Conservation (phyloP, 1,284 basidiomycete genomes). For the Psilocybe mexicana region DNA sequence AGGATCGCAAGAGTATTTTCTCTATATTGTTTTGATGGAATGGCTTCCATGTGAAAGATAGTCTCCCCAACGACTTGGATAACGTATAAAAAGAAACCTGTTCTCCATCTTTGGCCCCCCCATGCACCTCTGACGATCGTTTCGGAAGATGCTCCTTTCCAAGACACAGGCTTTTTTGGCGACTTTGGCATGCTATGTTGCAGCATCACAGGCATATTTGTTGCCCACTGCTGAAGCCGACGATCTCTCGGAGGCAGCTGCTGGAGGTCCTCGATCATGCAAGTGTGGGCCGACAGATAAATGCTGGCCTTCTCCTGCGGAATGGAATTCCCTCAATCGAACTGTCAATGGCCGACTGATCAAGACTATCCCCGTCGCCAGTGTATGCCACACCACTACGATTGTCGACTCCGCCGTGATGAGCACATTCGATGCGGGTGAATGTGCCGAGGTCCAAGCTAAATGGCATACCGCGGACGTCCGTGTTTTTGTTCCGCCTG, state of each 20-base stretch:
- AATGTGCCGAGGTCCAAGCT: neutral
- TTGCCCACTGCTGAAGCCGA: neutral
- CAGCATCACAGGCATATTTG: neutral
- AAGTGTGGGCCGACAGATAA: neutral
- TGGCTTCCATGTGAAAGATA: too few relatives aligned
- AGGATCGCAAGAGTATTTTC: too few relatives aligned
- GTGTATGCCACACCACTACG: neutral
- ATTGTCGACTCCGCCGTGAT: neutral
- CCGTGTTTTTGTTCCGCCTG: neutral
- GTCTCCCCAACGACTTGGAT: too few relatives aligned
- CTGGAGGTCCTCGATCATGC: neutral
- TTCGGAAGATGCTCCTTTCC: neutral
- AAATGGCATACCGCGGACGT: neutral
- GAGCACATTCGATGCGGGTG: neutral
- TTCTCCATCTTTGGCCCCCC: too few relatives aligned
- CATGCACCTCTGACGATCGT: neutral
- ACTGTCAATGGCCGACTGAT: neutral
- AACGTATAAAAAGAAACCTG: too few relatives aligned
- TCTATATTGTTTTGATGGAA: too few relatives aligned
- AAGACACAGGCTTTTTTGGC: neutral
- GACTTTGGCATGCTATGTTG: neutral
- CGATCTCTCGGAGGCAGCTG: neutral
- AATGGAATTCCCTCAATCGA: neutral
- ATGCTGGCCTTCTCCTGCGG: neutral
- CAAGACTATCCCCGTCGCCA: neutral